A percentile compares a stretch with the other conserved stretches of the same genome.
These are phyloP conservation scores for Roridomyces roridus DNA, from an alignment of 768 basidiomycete species.

Conservation along the genomic window DNA sequence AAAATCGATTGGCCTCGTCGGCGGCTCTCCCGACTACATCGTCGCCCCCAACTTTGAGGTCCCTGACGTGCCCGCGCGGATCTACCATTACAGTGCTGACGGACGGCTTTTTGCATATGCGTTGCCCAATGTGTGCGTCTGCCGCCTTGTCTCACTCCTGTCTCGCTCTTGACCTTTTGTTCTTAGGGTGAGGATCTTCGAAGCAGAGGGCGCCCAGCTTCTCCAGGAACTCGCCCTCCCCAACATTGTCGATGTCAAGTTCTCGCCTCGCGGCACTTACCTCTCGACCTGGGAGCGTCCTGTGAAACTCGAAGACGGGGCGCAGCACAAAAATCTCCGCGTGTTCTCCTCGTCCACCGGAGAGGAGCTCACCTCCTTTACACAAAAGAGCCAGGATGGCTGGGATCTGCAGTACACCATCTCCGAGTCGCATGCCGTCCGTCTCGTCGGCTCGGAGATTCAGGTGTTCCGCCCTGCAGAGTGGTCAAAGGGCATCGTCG, in stretches of 20 bases:
- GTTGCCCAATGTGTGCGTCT: conserved; percentile 71
- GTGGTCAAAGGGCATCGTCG: conserved; percentile 79
- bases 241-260: conserved; percentile 83
- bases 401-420: conserved; percentile 94
- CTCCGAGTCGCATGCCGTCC: conserved; percentile 85
- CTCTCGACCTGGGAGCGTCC: conserved; percentile 96
- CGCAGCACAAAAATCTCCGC: conserved; percentile 93
- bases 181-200: conserved; percentile 74
- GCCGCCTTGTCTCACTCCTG: conserved; percentile 23
- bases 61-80: conserved; percentile 77
- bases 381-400: conserved; percentile 89
- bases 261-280: conserved; percentile 94
- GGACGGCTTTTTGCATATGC: conserved; percentile 89
- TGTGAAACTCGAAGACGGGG: conserved; percentile 87
- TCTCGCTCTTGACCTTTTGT: conserved; percentile 7
- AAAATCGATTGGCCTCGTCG: conserved; percentile 88
- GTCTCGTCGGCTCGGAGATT: conserved; percentile 80
- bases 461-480: conserved; percentile 85
- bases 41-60: conserved; percentile 65
- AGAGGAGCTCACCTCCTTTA: conserved; percentile 85
- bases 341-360: conserved; percentile 88
- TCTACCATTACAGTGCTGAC: conserved; percentile 83
- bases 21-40: conserved; percentile 79
- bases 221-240: conserved; percentile 77
- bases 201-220: conserved; percentile 75